A percentile compares a stretch with the other conserved stretches of the same genome.
Conservation (phyloP, 1,284 basidiomycete species). For the Fistulinella cinereoalba region DNA sequence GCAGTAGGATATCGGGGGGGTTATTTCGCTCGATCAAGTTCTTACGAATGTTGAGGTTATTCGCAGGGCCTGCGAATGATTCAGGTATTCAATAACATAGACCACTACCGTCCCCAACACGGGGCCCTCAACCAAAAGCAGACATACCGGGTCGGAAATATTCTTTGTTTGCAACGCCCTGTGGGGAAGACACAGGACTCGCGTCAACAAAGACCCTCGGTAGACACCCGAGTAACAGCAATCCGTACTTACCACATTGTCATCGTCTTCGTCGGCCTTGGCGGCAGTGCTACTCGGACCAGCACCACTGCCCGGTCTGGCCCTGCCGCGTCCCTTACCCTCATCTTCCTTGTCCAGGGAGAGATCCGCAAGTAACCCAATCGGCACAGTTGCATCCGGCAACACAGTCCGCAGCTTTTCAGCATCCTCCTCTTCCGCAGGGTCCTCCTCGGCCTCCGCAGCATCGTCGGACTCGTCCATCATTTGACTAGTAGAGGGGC, state of each 20-base stretch:
- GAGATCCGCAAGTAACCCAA: conserved; percentile 70
- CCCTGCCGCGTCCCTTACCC: conserved; percentile 35
- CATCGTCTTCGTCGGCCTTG: conserved; percentile 49
- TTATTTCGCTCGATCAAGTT: conserved; percentile 75
- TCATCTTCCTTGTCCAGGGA: conserved; percentile 54
- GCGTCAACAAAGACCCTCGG: neutral
- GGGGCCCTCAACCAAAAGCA: too few species aligned
- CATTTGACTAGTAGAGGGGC: neutral
- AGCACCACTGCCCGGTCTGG: conserved; percentile 6
- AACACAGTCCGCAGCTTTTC: conserved; percentile 49
- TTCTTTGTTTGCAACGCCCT: conserved; percentile 72
- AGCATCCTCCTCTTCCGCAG: conserved; percentile 32
- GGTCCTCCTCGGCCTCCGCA: conserved; percentile 28
- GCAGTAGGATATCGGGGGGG: conserved; percentile 80
- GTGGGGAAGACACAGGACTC: neutral
- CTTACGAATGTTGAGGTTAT: conserved; percentile 64
- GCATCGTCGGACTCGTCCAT: conserved; percentile 16
- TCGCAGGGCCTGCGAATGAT: conserved; percentile 56
- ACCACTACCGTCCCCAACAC: too few species aligned
- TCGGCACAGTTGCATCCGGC: conserved; percentile 66
- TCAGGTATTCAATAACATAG: neutral
- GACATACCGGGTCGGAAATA: conserved; percentile 75
- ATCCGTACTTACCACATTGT: conserved; percentile 56
- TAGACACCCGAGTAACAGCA: conserved; percentile 25
- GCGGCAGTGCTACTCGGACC: conserved; percentile 6